These are phyloP conservation scores for Suillus weaverae DNA, from an alignment of 768 basidiomycete genomes.

Conservation along the genomic window DNA sequence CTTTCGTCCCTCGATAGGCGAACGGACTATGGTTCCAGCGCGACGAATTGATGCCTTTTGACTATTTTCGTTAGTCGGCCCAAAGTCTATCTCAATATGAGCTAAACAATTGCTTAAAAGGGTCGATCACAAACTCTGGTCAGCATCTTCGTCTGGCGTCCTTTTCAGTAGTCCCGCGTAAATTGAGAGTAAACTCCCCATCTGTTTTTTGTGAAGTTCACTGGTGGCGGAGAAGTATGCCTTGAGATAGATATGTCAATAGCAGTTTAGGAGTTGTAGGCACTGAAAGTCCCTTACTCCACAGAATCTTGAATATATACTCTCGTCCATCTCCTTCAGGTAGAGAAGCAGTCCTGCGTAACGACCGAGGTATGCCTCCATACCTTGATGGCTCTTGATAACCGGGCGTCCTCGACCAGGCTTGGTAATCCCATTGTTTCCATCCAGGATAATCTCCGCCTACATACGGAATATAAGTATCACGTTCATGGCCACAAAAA, in stretches of 20 bases:
- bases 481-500: neutral
- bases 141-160: slow-evolving; percentile 67
- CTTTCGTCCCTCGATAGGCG: slow-evolving; percentile 57
- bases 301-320: slow-evolving; percentile 83
- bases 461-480: slow-evolving; percentile 26
- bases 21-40: slow-evolving; percentile 83
- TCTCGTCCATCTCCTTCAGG: slow-evolving; percentile 95
- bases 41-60: slow-evolving; percentile 69
- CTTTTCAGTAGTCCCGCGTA: slow-evolving; percentile 65
- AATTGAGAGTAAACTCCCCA: slow-evolving; percentile 66
- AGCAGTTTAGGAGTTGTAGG: neutral
- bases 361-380: slow-evolving; percentile 82
- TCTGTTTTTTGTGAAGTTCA: slow-evolving; percentile 77
- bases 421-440: slow-evolving; percentile 56
- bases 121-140: slow-evolving; percentile 52
- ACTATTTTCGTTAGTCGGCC: slow-evolving; percentile 27
- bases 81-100: slow-evolving; percentile 41
- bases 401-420: slow-evolving; percentile 44
- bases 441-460: slow-evolving; percentile 69
- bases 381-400: slow-evolving; percentile 61
- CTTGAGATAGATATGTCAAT: slow-evolving; percentile 40
- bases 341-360: slow-evolving; percentile 92
- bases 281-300: slow-evolving; percentile 56
- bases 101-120: neutral
- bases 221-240: slow-evolving; percentile 88